Conservation (phyloP, 192 early-diverging fungal genomes). For the Rhizoclosmatium sp. region DNA sequence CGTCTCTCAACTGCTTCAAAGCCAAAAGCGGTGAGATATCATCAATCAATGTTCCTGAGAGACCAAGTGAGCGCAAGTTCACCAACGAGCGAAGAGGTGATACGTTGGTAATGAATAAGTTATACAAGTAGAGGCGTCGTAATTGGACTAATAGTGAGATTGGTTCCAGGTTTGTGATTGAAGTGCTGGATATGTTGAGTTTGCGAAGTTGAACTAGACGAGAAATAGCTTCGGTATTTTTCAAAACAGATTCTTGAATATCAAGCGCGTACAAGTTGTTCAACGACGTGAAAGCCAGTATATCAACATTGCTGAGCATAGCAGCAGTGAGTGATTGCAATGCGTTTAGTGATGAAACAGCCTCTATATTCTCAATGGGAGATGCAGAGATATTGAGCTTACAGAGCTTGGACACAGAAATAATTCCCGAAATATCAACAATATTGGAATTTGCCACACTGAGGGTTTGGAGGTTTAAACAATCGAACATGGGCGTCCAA, state of each 20-base stretch:
- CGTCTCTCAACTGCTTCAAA: neutral
- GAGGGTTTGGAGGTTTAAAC: neutral
- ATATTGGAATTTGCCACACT: neutral
- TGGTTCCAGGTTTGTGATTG: neutral
- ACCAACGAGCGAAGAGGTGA: neutral
- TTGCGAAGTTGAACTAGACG: neutral
- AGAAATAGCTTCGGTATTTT: too few species aligned
- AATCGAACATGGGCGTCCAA: neutral
- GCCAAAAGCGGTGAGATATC: neutral
- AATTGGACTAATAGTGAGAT: neutral
- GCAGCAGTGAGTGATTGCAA: neutral
- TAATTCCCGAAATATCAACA: neutral
- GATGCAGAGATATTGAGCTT: neutral
- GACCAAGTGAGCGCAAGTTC: neutral
- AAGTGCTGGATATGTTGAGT: neutral
- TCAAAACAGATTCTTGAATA: neutral
- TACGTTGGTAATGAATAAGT: neutral
- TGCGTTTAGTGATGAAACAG: neutral
- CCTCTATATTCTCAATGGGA: neutral
- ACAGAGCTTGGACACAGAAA: neutral
- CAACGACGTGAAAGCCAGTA: neutral
- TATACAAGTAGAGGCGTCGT: constrained; percentile 1
- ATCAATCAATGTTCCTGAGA: neutral
- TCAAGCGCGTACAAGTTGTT: neutral
- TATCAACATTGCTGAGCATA: neutral